phyloP scores from a whole-genome alignment of 257 asterid species.

The Cinchona pubescens region DNA sequence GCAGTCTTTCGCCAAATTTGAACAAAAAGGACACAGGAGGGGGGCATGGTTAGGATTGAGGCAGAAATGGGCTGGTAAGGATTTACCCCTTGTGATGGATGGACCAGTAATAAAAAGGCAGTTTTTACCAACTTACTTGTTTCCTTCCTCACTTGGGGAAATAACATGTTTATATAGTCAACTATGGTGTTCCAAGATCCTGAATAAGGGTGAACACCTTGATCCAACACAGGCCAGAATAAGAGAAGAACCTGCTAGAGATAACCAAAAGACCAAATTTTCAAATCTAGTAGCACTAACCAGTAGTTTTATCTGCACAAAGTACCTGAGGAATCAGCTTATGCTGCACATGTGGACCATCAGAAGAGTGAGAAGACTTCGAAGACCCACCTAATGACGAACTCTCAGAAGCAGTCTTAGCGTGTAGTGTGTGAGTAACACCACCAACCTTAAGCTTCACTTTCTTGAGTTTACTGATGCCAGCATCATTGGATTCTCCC shows the following conservation, averaged over 20 bases:
- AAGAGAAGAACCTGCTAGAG: not conserved
- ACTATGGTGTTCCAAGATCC: not conserved
- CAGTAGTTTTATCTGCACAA: not conserved
- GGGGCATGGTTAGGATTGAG: not conserved
- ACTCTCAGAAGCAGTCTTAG: constrained; percentile 40
- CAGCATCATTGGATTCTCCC: constrained; percentile 28
- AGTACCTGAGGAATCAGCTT: constrained; percentile 41
- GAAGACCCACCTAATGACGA: constrained; percentile 51
- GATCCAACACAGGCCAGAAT: not conserved
- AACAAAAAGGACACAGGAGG: not conserved
- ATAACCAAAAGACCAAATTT: not conserved
- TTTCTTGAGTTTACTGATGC: constrained; percentile 45
- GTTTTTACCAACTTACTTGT: not conserved
- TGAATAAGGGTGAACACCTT: not conserved
- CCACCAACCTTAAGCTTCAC: constrained; percentile 85
- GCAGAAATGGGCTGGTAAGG: not conserved
- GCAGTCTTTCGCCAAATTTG: not conserved
- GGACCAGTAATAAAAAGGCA: not conserved
- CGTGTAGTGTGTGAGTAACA: constrained; percentile 63
- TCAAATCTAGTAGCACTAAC: not conserved
- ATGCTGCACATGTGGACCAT: constrained; percentile 23
- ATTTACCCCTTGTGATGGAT: not conserved
- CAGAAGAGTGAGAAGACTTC: constrained; percentile 41
- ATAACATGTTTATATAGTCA: not conserved
- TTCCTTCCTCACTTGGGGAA: not conserved